These are phyloP conservation scores for Talaromyces sp. DNA, from an alignment of 2,329 filamentous ascomycete species.

Conservation along the genomic window DNA sequence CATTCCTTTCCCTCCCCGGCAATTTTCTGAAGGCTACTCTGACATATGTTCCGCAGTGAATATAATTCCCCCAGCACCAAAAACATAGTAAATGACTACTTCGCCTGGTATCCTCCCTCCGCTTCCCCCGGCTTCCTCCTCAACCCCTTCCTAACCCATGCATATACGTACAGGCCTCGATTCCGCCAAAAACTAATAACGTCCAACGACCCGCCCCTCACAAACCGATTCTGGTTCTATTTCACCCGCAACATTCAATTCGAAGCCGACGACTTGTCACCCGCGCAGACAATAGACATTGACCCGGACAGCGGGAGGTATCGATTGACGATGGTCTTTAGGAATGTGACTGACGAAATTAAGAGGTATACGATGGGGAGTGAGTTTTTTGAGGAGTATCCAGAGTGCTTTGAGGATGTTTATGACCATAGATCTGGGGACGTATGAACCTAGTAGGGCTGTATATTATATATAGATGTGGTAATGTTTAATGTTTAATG, in stretches of 20 bases:
- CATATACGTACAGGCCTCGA: neutral
- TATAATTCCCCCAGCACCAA: neutral
- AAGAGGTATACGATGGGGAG: constrained; percentile 3
- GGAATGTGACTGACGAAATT: neutral
- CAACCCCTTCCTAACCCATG: neutral
- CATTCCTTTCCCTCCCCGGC: too few species aligned
- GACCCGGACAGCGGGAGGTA: neutral
- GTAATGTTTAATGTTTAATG: neutral
- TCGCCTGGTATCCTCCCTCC: neutral
- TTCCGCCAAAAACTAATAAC: constrained; percentile 10
- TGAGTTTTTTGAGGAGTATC: constrained; percentile 8
- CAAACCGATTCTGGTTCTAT: constrained; percentile 8
- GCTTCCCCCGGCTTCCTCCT: neutral
- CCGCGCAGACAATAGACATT: constrained; percentile 4
- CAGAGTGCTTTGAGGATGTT: constrained; percentile 7
- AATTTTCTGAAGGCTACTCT: too few species aligned
- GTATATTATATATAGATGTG: neutral
- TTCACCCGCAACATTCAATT: constrained; percentile 10
- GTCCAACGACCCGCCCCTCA: neutral
- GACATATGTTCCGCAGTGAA: neutral
- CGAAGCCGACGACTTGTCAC: neutral
- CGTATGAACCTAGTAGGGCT: neutral
- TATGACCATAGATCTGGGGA: neutral
- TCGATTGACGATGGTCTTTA: constrained; percentile 1
- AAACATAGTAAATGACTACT: constrained; percentile 8